Percentiles rank a stretch among this genome's conserved stretches.
Evolutionary conservation across 495 filamentous ascomycete species (phyloP).

Genomic region (Sordaria brevicollis): DNA sequence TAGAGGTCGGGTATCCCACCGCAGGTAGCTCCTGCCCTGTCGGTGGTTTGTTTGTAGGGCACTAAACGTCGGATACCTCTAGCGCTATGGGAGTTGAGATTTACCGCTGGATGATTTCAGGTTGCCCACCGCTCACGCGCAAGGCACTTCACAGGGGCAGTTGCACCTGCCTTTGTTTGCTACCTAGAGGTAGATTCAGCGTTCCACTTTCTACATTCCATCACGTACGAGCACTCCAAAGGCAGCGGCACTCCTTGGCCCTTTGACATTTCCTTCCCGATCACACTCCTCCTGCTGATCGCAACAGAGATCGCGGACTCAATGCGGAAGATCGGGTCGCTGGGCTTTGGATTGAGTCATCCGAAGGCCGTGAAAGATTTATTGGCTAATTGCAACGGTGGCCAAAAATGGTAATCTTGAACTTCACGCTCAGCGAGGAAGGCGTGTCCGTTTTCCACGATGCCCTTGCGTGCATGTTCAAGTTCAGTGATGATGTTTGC

Average conservation of each 20-base stretch:
- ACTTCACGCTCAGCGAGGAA: constrained; percentile 68
- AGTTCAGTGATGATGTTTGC: constrained; percentile 84
- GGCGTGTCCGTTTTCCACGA: constrained; percentile 70
- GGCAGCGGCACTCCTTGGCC: neutral
- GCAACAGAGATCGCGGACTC: neutral
- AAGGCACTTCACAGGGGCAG: no score
- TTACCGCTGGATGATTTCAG: no score
- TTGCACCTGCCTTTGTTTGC: neutral
- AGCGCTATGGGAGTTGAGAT: no score
- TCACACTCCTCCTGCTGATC: neutral
- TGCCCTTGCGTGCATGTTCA: constrained; percentile 72
- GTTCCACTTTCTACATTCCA: no score
- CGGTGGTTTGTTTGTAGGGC: no score
- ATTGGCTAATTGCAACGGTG: neutral
- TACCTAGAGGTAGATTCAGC: no score
- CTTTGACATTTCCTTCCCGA: neutral
- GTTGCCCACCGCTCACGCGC: no score
- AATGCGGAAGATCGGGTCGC: neutral
- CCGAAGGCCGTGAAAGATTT: no score
- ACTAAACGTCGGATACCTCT: no score
- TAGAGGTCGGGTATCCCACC: no score
- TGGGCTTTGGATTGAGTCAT: neutral
- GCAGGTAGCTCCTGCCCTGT: no score
- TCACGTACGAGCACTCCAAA: neutral
- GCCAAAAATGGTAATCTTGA: constrained; percentile 37